Base-by-base conservation (phyloP, 75 land plant genomes). In the Adiantum capillusveneris region DNA sequence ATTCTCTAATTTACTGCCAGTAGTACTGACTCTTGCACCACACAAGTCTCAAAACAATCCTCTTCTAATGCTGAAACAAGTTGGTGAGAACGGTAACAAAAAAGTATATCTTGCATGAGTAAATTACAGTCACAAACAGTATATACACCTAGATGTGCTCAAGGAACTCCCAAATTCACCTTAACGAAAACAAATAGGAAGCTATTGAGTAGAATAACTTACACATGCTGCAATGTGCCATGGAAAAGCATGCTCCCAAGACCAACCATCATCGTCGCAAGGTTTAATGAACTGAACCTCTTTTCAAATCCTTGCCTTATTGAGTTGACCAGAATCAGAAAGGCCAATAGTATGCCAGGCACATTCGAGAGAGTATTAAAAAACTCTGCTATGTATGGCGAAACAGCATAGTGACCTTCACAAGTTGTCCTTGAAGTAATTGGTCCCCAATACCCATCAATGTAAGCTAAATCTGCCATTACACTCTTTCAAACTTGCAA, bases 321-420 rank as follows among this genome's bases (percentile, higher is more conserved):
- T 13, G 87, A 72, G 73, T 77, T 83, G 30, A 74, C 26, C 19
- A 86, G 78, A 14, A 87, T 87, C 55, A 83, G 51, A 52, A 86
- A 59, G 1, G 90, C 90, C 63, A 86, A 72, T 58, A 86, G 70
- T 39, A 86, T 84, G 73, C 73, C 43, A 16, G 87, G 90, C 22
- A 84, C 48, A 65, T 86, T 86, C 25, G 87, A 86, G n/a, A 86
- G 57, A 31, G 90, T 86, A 63, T 86, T 85, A 69, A 44, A 85
- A 29, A 86, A 86, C 51, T 86, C 90, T 20, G 83, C 90, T 69
- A 86, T 71, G 31, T 83, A 74, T 17, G 73, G 68, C 25, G 90
- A 83, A 46, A 76, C 59, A n/a, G 56, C 81, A 79, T 86, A 86
- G 64, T 84, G 84, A 60, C 56, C 61, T 67, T 86, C 90, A 54